A percentile compares a stretch with the other conserved stretches of the same genome.
phyloP scores from a whole-genome alignment of 495 filamentous ascomycete species.

The Lindgomyces ingoldianus region DNA sequence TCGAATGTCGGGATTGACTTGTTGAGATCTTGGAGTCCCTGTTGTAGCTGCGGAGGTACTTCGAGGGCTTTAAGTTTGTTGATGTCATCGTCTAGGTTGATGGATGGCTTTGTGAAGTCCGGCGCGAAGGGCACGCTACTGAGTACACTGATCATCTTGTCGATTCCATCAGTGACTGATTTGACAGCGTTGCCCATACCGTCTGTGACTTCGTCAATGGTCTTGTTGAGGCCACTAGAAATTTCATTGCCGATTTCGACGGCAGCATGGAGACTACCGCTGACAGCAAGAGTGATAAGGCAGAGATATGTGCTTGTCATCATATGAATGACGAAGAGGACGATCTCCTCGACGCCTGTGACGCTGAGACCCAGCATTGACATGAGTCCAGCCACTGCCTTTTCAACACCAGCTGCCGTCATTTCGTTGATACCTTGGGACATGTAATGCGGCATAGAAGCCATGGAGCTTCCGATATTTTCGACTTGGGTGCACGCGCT shows the following conservation, averaged over 20 bases:
- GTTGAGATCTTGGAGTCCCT: slow-evolving; percentile 68
- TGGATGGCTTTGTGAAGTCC: slow-evolving; percentile 47
- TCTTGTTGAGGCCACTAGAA: slow-evolving; percentile 70
- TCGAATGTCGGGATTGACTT: slow-evolving; percentile 77
- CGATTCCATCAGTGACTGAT: slow-evolving; percentile 61
- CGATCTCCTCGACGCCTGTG: slow-evolving; percentile 80
- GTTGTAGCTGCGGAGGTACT: slow-evolving; percentile 65
- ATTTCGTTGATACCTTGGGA: slow-evolving; percentile 84
- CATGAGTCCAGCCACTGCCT: slow-evolving; percentile 73
- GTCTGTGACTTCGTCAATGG: slow-evolving; percentile 63
- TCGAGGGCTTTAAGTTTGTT: slow-evolving; percentile 66
- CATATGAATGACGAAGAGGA: slow-evolving; percentile 87
- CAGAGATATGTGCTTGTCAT: slow-evolving; percentile 87
- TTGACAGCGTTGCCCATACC: slow-evolving; percentile 59
- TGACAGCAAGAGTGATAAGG: slow-evolving; percentile 75
- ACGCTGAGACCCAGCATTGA: slow-evolving; percentile 73
- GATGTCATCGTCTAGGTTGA: slow-evolving; percentile 63
- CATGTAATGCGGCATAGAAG: slow-evolving; percentile 95
- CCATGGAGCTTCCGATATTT: slow-evolving; percentile 90
- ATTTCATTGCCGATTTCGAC: slow-evolving; percentile 69
- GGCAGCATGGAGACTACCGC: slow-evolving; percentile 71
- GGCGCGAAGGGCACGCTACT: slow-evolving; percentile 46
- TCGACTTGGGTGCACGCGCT: slow-evolving; percentile 91
- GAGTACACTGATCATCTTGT: slow-evolving; percentile 56
- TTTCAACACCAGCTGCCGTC: slow-evolving; percentile 72